Percentiles rank a stretch among this genome's conserved stretches.
These are phyloP conservation scores for Agaricales sp. DNA, from an alignment of 1,284 basidiomycete genomes.

Conservation along the genomic window DNA sequence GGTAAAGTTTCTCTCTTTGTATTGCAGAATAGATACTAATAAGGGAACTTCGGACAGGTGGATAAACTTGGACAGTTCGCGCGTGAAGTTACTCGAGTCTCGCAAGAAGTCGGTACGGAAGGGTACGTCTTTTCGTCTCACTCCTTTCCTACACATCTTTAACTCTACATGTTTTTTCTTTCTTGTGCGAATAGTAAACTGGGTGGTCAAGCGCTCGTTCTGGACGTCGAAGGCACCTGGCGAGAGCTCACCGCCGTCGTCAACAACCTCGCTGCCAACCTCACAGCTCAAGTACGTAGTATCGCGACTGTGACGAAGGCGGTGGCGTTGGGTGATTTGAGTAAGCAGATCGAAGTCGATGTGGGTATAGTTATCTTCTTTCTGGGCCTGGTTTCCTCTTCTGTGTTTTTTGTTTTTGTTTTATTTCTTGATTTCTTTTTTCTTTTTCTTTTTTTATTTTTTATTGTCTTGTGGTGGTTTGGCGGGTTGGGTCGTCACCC, in stretches of 20 bases:
- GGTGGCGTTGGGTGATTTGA: constrained; percentile 91
- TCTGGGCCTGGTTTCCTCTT: too few relatives aligned
- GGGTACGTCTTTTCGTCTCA: constrained; percentile 36
- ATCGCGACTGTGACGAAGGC: constrained; percentile 98
- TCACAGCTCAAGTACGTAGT: constrained; percentile 84
- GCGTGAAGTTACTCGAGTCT: constrained; percentile 78
- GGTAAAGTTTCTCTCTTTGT: constrained; percentile 32
- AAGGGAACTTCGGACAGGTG: too few relatives aligned
- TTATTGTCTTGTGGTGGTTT: too few relatives aligned
- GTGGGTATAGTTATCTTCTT: too few relatives aligned
- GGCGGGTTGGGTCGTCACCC: too few relatives aligned
- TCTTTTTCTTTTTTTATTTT: too few relatives aligned
- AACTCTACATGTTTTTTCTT: background rate
- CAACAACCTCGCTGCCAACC: constrained; percentile 88
- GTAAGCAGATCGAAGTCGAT: constrained; percentile 94
- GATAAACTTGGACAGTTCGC: constrained; percentile 77
- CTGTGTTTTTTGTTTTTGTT: too few relatives aligned
- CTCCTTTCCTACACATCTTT: too few relatives aligned
- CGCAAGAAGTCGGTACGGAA: constrained; percentile 89
- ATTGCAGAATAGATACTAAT: constrained; percentile 6
- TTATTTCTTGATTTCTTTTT: too few relatives aligned
- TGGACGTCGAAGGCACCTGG: constrained; percentile 94
- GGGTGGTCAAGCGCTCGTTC: constrained; percentile 86
- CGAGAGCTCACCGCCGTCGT: constrained; percentile 83
- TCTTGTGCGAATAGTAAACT: constrained; percentile 47